phyloP scores from a whole-genome alignment of 2,329 filamentous ascomycete species.

The Penicillium oxalicum region DNA sequence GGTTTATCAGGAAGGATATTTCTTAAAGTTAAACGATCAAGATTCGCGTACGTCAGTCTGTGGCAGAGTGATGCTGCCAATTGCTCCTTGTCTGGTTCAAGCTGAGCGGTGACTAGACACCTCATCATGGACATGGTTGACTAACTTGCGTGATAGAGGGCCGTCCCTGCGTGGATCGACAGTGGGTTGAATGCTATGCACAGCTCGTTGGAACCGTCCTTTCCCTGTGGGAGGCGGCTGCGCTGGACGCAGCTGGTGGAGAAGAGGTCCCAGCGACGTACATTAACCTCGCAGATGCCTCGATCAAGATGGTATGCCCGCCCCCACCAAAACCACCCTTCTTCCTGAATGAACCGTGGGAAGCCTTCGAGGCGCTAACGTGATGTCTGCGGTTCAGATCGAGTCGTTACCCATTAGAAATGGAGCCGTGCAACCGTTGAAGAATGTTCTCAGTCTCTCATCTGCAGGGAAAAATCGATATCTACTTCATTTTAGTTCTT shows the following conservation, averaged over 20 bases:
- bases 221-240: conserved; percentile 90
- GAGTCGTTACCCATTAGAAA: conserved; percentile 84
- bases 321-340: not conserved
- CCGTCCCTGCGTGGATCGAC: conserved; percentile 74
- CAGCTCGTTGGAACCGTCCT: conserved; percentile 92
- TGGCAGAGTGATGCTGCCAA: not conserved
- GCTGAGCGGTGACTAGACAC: too few species aligned
- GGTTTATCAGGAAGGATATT: conserved; percentile 96
- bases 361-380: conserved; percentile 1
- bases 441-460: conserved; percentile 92
- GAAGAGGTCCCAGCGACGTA: conserved; percentile 85
- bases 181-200: conserved; percentile 95
- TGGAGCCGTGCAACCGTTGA: conserved; percentile 67
- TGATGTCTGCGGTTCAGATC: conserved; percentile 52
- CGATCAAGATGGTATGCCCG: conserved; percentile 82
- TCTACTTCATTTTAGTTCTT: conserved; percentile 90
- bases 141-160: conserved; percentile 56
- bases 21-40: conserved; percentile 91
- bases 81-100: not conserved
- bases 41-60: conserved; percentile 67
- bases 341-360: too few species aligned
- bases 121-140: too few species aligned
- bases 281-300: conserved; percentile 94
- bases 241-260: conserved; percentile 80
- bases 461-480: conserved; percentile 95